Percentiles rank a stretch among this genome's conserved stretches.
Evolutionary conservation across 352 stramenopile genomes (phyloP).

Genomic region (Phytopythium mirpurense): DNA sequence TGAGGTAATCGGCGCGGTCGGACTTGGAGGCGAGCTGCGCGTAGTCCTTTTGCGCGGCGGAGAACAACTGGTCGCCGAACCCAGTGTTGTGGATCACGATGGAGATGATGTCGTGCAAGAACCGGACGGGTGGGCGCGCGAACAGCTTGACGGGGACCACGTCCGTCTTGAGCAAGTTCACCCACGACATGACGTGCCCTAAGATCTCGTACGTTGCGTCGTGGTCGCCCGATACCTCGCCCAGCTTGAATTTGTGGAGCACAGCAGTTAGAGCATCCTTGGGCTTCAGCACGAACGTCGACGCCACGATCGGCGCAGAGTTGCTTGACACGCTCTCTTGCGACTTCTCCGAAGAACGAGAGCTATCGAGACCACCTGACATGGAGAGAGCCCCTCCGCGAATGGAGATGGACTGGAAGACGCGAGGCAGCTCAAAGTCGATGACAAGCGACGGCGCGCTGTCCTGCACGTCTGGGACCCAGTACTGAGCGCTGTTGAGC

Average conservation of each 20-base stretch:
- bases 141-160: conserved; percentile 69
- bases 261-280: conserved; percentile 25
- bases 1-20: conserved; percentile 69
- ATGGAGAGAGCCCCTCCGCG: conserved; percentile 38
- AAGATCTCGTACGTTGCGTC: conserved; percentile 64
- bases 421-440: conserved; percentile 65
- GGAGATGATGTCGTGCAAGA: conserved; percentile 77
- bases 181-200: conserved; percentile 69
- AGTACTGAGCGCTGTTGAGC: conserved; percentile 54
- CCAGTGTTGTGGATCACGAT: conserved; percentile 63
- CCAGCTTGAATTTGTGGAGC: conserved; percentile 32
- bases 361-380: not conserved
- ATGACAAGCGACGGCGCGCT: conserved; percentile 48
- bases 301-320: not conserved
- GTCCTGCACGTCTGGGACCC: conserved; percentile 52
- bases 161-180: conserved; percentile 66
- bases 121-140: conserved; percentile 66
- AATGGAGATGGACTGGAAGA: conserved; percentile 57
- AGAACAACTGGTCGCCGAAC: conserved; percentile 45
- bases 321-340: not conserved
- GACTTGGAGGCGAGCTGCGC: conserved; percentile 58
- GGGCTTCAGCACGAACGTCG: conserved; percentile 43
- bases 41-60: conserved; percentile 53
- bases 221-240: conserved; percentile 47
- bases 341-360: not conserved